Evolutionary conservation across 2,329 filamentous ascomycete genomes (phyloP).

Genomic region (Paracoccidioides brasiliensis): DNA sequence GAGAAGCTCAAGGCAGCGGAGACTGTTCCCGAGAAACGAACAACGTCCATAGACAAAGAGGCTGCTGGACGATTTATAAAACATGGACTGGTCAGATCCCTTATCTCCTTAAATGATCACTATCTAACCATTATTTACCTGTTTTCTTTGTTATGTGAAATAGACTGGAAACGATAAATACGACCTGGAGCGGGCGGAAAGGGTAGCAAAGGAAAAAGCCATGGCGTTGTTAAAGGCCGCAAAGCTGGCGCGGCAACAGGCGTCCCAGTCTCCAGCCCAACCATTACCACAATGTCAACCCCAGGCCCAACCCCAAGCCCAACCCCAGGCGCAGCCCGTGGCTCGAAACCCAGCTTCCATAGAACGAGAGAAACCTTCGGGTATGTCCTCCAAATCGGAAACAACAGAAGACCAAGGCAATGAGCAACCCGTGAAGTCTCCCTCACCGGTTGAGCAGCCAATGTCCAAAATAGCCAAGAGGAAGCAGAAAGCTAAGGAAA

Average conservation of each 20-base stretch:
- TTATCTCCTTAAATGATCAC: not conserved
- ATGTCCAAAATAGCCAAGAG: constrained; percentile 14
- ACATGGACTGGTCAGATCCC: constrained; percentile 52
- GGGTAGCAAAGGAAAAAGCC: constrained; percentile 38
- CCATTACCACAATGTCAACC: constrained; percentile 3
- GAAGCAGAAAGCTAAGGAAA: constrained; percentile 19
- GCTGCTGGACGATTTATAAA: constrained; percentile 74
- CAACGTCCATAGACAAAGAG: constrained; percentile 54
- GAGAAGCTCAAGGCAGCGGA: constrained; percentile 76
- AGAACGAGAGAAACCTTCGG: not conserved
- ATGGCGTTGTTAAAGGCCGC: constrained; percentile 37
- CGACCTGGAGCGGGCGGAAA: constrained; percentile 38
- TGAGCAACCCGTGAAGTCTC: not conserved
- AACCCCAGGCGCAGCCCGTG: constrained; percentile 10
- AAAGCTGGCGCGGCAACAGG: constrained; percentile 27
- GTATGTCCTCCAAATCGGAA: not conserved
- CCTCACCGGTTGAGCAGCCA: not conserved
- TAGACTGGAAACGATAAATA: constrained; percentile 39
- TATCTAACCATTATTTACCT: constrained; percentile 7
- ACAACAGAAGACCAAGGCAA: not conserved
- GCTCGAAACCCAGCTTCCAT: constrained; percentile 2
- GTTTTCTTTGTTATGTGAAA: not conserved
- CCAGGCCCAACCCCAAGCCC: constrained; percentile 12
- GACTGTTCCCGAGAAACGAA: constrained; percentile 44
- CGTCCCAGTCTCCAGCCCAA: constrained; percentile 12